A percentile compares a stretch with the other conserved stretches of the same genome.
Evolutionary conservation across 2,329 filamentous ascomycete species (phyloP).

Genomic region (Dactylellina parvicollis): DNA sequence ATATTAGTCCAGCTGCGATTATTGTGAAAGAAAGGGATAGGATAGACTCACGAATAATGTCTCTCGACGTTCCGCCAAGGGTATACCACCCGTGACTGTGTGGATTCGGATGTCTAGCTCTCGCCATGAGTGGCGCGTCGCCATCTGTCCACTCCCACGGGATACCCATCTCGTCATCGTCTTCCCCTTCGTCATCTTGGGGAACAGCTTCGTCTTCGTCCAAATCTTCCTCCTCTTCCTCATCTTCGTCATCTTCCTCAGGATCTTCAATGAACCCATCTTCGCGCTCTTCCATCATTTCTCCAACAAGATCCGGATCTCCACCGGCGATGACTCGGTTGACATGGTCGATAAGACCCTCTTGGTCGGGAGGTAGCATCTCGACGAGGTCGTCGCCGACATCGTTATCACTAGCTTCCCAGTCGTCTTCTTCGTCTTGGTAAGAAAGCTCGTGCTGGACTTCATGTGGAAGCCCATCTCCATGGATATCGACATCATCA

Average conservation of each 20-base stretch:
- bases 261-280: slow-evolving; percentile 63
- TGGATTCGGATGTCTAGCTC: slow-evolving; percentile 57
- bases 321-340: slow-evolving; percentile 55
- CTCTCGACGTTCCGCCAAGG: slow-evolving; percentile 57
- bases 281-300: slow-evolving; percentile 57
- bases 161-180: slow-evolving; percentile 60
- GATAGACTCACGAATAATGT: slow-evolving; percentile 57
- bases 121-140: slow-evolving; percentile 58
- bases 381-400: slow-evolving; percentile 64
- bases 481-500: slow-evolving; percentile 65
- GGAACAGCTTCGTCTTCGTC: slow-evolving; percentile 68
- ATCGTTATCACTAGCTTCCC: slow-evolving; percentile 67
- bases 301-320: slow-evolving; percentile 56
- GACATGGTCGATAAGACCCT: slow-evolving; percentile 61
- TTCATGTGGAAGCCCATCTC: slow-evolving; percentile 31
- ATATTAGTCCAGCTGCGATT: neutral
- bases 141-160: slow-evolving; percentile 58
- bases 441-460: slow-evolving; percentile 45
- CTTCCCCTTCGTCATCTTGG: slow-evolving; percentile 65
- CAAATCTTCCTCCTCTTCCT: slow-evolving; percentile 64
- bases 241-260: slow-evolving; percentile 67
- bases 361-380: slow-evolving; percentile 66
- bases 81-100: slow-evolving; percentile 58
- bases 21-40: neutral
- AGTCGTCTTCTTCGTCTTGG: slow-evolving; percentile 67